These are phyloP conservation scores for Aegilops sharonensis DNA, from an alignment of 176 grass and related monocot genomes.

Conservation along the genomic window DNA sequence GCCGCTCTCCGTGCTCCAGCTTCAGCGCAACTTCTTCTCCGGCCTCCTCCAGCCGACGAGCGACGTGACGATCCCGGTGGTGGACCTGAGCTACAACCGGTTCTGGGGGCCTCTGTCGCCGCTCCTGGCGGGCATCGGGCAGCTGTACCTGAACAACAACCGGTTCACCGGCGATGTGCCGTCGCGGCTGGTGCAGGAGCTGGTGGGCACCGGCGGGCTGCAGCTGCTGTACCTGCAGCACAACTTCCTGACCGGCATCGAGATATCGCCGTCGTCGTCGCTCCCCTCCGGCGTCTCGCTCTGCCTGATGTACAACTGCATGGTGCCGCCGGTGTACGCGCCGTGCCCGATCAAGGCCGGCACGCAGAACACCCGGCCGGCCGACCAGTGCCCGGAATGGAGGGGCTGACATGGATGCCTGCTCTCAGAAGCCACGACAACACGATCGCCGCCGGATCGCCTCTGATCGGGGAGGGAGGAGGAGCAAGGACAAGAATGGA, in stretches of 20 bases:
- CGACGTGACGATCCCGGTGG: constrained; percentile 72
- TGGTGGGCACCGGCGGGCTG: constrained; percentile 63
- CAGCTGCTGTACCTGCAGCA: constrained; percentile 95
- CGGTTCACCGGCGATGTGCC: constrained; percentile 92
- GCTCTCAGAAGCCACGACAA: background rate
- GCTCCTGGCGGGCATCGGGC: constrained; percentile 61
- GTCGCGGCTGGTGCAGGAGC: constrained; percentile 71
- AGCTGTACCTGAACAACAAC: constrained; percentile 97
- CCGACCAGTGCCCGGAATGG: constrained; percentile 94
- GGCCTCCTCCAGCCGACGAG: constrained; percentile 43
- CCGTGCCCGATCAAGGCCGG: constrained; percentile 97
- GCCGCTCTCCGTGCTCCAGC: constrained; percentile 74
- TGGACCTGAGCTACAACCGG: constrained; percentile 88
- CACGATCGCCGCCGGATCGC: constrained; percentile 15
- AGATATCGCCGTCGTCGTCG: constrained; percentile 71
- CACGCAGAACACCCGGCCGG: constrained; percentile 75
- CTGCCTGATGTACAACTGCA: constrained; percentile 96
- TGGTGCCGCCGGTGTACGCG: constrained; percentile 83
- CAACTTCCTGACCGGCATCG: constrained; percentile 89
- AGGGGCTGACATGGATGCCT: constrained; percentile 33
- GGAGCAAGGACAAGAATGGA: background rate
- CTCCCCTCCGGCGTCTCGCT: constrained; percentile 76
- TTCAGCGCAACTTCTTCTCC: constrained; percentile 85
- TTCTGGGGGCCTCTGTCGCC: constrained; percentile 74
- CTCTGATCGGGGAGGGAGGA: constrained; percentile 36